These are phyloP conservation scores for Anaeramoeba flamelloides DNA, from an alignment of 78 protist species.

Conservation along the genomic window DNA sequence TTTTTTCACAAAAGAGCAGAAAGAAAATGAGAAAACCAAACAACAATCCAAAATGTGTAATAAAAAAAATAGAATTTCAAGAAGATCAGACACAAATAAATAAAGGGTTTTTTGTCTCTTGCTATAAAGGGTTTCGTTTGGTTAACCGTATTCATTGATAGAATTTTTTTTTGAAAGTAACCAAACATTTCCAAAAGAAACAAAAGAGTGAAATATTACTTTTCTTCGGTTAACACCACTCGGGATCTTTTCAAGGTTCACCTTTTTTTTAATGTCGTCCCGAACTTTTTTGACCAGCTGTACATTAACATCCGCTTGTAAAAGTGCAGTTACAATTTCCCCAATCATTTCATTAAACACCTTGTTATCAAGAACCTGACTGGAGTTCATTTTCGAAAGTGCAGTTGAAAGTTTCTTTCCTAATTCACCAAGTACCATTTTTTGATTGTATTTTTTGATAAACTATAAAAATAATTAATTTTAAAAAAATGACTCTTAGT, in stretches of 20 bases:
- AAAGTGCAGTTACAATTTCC: constrained; percentile 62
- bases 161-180: too few species aligned
- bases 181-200: neutral
- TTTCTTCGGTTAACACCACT: constrained; percentile 62
- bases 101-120: neutral
- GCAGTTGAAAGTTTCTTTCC: constrained; percentile 62
- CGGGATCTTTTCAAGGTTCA: constrained; percentile 49
- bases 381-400: constrained; percentile 34
- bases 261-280: constrained; percentile 26
- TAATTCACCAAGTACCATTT: constrained; percentile 72
- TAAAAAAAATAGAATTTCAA: neutral
- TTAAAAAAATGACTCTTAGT: too few species aligned
- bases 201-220: neutral
- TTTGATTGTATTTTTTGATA: too few species aligned
- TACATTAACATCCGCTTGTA: constrained; percentile 70
- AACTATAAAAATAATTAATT: too few species aligned
- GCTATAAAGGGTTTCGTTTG: neutral
- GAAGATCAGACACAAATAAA: neutral
- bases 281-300: constrained; percentile 41
- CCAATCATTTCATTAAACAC: constrained; percentile 43
- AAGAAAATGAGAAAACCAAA: too few species aligned
- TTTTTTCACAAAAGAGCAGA: too few species aligned
- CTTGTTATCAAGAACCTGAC: constrained; percentile 49
- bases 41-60: neutral
- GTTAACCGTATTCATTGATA: neutral